A percentile compares a stretch with the other conserved stretches of the same genome.
Evolutionary conservation across 169 alveolate genomes (phyloP).

Genomic region (Eimeria zaria): DNA sequence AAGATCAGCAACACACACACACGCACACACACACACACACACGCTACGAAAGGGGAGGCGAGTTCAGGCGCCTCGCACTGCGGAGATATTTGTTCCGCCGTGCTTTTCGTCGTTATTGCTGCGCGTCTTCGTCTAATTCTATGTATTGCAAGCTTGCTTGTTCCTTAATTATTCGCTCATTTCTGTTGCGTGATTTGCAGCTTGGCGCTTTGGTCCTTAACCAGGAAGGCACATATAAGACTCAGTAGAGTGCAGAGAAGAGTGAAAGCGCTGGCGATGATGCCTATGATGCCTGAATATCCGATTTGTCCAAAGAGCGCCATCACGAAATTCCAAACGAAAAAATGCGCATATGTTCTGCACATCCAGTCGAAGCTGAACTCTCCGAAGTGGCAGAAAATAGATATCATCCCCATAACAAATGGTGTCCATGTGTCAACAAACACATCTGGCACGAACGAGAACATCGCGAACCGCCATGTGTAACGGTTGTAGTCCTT

Average conservation of each 20-base stretch:
- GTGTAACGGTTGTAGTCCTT: slow-evolving; percentile 33
- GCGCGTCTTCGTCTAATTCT: background rate
- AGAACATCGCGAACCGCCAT: slow-evolving; percentile 69
- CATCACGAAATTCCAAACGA: slow-evolving; percentile 68
- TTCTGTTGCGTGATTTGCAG: slow-evolving; percentile 39
- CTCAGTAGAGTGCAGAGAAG: slow-evolving; percentile 50
- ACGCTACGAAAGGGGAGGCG: background rate
- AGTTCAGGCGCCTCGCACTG: background rate
- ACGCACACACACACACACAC: too few species aligned
- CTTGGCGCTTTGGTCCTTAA: slow-evolving; percentile 43
- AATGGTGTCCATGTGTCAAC: slow-evolving; percentile 66
- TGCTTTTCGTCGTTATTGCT: background rate
- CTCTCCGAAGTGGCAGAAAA: slow-evolving; percentile 70
- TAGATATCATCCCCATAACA: slow-evolving; percentile 79
- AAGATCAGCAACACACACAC: background rate
- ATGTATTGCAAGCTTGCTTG: background rate
- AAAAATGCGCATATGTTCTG: slow-evolving; percentile 58
- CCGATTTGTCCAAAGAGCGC: slow-evolving; percentile 82
- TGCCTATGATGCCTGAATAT: slow-evolving; percentile 77
- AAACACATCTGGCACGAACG: slow-evolving; percentile 73
- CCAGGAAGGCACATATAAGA: slow-evolving; percentile 69
- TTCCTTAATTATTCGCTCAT: background rate
- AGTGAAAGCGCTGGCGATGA: slow-evolving; percentile 74
- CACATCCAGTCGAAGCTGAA: slow-evolving; percentile 71
- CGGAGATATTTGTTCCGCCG: background rate